phyloP scores from a whole-genome alignment of 441 rosid species.

The Manihot esculenta region DNA sequence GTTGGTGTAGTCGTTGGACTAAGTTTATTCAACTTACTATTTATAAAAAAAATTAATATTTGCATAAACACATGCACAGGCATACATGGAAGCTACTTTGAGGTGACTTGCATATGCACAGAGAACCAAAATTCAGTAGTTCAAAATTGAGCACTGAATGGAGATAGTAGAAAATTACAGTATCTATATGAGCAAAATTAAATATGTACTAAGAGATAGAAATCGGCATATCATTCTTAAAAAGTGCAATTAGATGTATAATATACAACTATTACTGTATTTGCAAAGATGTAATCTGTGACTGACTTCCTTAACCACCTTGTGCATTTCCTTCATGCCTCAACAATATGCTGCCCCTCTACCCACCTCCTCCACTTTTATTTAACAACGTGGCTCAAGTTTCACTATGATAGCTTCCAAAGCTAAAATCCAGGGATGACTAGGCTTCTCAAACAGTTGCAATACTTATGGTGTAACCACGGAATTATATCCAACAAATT shows the following conservation, averaged over 20 bases:
- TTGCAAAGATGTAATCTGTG: neutral
- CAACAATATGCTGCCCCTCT: neutral
- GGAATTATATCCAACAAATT: neutral
- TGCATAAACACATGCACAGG: neutral
- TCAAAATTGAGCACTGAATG: neutral
- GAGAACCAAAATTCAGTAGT: neutral
- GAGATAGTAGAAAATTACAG: no score
- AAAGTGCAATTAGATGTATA: slow-evolving; percentile 1
- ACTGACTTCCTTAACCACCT: neutral
- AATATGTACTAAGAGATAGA: neutral
- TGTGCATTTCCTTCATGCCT: neutral
- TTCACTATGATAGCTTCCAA: slow-evolving; percentile 1
- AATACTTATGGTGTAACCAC: neutral
- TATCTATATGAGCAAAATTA: neutral
- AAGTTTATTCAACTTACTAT: neutral
- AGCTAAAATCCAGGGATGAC: neutral
- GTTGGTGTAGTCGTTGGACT: neutral
- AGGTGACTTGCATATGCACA: neutral
- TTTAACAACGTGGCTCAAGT: neutral
- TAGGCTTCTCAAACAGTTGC: neutral
- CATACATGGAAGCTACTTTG: neutral
- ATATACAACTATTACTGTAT: neutral
- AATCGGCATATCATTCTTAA: neutral
- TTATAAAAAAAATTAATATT: neutral
- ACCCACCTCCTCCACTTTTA: neutral